phyloP scores from a whole-genome alignment of 2,329 filamentous ascomycete genomes.

The Eutypa lata region DNA sequence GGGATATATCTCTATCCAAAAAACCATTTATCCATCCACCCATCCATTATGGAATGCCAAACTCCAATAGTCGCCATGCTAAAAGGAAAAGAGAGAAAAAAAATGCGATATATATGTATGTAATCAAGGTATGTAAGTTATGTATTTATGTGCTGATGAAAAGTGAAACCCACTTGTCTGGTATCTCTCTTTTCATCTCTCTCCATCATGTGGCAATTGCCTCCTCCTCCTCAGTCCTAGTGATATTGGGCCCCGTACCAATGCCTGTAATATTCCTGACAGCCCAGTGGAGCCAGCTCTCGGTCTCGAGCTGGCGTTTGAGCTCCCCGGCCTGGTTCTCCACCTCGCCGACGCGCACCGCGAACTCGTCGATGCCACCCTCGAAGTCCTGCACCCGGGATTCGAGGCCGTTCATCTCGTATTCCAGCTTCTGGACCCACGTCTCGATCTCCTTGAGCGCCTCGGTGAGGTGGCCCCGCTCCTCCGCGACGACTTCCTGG shows the following conservation, averaged over 20 bases:
- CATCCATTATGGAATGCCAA: neutral
- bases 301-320: conserved; percentile 59
- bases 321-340: conserved; percentile 63
- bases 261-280: conserved; percentile 61
- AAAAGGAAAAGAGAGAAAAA: no score
- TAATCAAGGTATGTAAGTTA: no score
- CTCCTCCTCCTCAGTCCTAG: conserved; percentile 10
- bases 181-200: no score
- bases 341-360: conserved; percentile 70
- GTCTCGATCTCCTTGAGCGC: conserved; percentile 75
- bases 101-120: no score
- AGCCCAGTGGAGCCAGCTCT: conserved; percentile 64
- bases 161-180: no score
- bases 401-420: conserved; percentile 79
- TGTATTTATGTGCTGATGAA: neutral
- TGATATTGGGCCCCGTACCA: conserved; percentile 58
- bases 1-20: neutral
- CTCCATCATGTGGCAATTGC: no score
- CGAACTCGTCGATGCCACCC: conserved; percentile 75
- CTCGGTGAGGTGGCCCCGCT: conserved; percentile 67
- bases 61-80: neutral
- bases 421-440: conserved; percentile 81
- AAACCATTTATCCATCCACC: no score
- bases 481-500: conserved; percentile 65
- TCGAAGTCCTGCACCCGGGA: conserved; percentile 85